Conservation (phyloP, 345 rosid genomes). For the Euclidium syriacum region DNA sequence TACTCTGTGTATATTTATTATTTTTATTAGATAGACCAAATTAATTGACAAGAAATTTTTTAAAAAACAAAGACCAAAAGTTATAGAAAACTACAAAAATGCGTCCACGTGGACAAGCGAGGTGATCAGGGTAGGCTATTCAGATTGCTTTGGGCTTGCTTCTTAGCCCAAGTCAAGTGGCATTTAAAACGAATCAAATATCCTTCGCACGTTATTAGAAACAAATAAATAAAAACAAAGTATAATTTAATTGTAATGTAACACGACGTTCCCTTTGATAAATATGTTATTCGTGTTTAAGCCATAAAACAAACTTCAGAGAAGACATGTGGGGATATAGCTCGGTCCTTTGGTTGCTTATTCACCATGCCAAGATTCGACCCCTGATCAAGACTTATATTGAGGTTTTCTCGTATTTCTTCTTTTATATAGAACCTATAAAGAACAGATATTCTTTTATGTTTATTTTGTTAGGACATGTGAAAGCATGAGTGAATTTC, state of each 20-base stretch:
- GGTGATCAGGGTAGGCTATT: conserved; percentile 18
- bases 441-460: neutral
- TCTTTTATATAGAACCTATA: neutral
- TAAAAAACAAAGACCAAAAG: conserved; percentile 3
- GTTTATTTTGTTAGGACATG: neutral
- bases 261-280: neutral
- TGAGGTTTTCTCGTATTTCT: neutral
- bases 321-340: conserved; percentile 28
- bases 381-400: conserved; percentile 16
- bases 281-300: neutral
- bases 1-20: neutral
- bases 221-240: neutral
- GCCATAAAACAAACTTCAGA: neutral
- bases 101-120: conserved; percentile 24
- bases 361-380: conserved; percentile 4
- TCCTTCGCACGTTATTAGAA: neutral
- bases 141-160: conserved; percentile 24
- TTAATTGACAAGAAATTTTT: neutral
- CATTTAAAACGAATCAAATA: neutral
- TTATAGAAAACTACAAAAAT: neutral
- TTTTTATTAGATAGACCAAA: neutral
- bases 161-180: conserved; percentile 20
- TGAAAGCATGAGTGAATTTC: neutral
- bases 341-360: conserved; percentile 18
- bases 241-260: neutral